These are phyloP conservation scores for Torulaspora indica DNA, from an alignment of 805 yeast species.

Conservation along the genomic window DNA sequence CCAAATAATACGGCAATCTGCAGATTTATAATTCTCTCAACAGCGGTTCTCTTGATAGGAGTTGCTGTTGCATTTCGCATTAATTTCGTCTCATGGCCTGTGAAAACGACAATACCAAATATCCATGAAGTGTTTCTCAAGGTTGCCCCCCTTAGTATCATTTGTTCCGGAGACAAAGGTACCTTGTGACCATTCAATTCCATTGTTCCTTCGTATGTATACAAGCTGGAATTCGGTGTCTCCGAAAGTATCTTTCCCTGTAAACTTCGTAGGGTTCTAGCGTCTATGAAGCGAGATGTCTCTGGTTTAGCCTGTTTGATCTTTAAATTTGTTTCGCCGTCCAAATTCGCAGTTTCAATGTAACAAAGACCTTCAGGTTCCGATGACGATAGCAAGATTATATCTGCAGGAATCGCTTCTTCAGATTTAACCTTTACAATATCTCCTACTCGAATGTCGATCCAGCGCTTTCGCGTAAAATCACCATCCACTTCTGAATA, in stretches of 20 bases:
- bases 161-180: conserved; percentile 84
- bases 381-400: conserved; percentile 78
- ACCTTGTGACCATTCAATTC: conserved; percentile 53
- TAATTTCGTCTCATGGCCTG: conserved; percentile 96
- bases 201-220: conserved; percentile 88
- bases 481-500: conserved; percentile 55
- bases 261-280: conserved; percentile 50
- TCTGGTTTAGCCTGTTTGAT: conserved; percentile 84
- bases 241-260: conserved; percentile 71
- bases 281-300: conserved; percentile 67
- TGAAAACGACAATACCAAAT: conserved; percentile 86
- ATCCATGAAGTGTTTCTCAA: conserved; percentile 93
- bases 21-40: conserved; percentile 87
- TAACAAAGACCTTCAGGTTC: conserved; percentile 98
- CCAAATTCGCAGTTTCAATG: conserved; percentile 94
- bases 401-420: conserved; percentile 91
- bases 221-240: conserved; percentile 88
- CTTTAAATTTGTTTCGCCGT: conserved; percentile 95
- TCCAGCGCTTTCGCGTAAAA: conserved; percentile 72
- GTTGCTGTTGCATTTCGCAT: conserved; percentile 99
- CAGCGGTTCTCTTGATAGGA: conserved; percentile 95
- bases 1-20: conserved; percentile 87
- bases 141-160: conserved; percentile 92
- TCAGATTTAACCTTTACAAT: conserved; percentile 78
- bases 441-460: conserved; percentile 86